Conservation (phyloP, 2,329 filamentous ascomycete species). For the Coniochaeta sp. region DNA sequence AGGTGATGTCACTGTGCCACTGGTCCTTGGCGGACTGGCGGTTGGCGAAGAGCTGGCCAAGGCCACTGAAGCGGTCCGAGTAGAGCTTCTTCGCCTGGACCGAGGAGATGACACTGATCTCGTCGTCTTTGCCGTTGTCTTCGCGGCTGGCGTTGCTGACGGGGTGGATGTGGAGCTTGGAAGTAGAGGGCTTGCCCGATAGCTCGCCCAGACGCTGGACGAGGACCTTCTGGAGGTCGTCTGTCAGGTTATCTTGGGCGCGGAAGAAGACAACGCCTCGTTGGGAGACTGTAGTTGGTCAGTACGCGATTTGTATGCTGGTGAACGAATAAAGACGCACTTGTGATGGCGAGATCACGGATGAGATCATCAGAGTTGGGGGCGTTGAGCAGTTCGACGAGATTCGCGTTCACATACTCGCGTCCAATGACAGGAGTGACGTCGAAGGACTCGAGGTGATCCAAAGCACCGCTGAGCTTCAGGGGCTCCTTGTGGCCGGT, state of each 20-base stretch:
- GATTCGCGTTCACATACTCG: constrained; percentile 41
- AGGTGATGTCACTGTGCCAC: constrained; percentile 60
- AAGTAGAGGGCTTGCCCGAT: constrained; percentile 46
- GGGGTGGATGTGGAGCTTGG: constrained; percentile 53
- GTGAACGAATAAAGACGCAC: constrained; percentile 34
- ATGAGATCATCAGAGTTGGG: constrained; percentile 47
- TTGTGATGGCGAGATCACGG: constrained; percentile 53
- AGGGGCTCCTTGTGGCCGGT: constrained; percentile 2
- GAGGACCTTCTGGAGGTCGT: constrained; percentile 59
- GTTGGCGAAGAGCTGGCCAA: constrained; percentile 24
- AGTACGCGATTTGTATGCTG: neutral
- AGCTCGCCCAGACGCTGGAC: constrained; percentile 52
- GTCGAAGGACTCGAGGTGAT: constrained; percentile 37
- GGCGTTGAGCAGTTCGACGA: constrained; percentile 46
- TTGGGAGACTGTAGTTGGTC: constrained; percentile 48
- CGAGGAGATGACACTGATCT: constrained; percentile 59
- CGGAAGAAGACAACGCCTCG: constrained; percentile 66
- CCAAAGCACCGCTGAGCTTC: constrained; percentile 25
- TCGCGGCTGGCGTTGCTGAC: constrained; percentile 45
- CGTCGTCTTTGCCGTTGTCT: constrained; percentile 44
- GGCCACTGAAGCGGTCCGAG: constrained; percentile 27
- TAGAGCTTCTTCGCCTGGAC: constrained; percentile 45
- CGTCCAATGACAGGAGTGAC: constrained; percentile 47
- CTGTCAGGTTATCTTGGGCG: constrained; percentile 50
- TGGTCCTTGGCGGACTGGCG: constrained; percentile 36